These are phyloP conservation scores for Cladosporium sp. DNA, from an alignment of 2,329 filamentous ascomycete genomes.

Conservation along the genomic window DNA sequence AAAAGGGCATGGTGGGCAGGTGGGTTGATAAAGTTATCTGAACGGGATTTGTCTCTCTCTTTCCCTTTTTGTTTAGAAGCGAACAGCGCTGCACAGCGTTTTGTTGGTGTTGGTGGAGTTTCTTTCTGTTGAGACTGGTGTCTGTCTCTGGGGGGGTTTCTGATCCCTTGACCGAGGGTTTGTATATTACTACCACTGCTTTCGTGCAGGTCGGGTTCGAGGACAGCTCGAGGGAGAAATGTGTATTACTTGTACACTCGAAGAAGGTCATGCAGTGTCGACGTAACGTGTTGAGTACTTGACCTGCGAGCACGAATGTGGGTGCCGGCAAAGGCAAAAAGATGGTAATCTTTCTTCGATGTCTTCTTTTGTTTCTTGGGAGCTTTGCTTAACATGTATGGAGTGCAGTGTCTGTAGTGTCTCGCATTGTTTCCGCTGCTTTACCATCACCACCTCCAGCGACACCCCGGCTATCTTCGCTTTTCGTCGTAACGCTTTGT, in stretches of 20 bases:
- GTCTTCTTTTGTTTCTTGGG: too few species aligned
- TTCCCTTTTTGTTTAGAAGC: background rate
- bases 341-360: too few species aligned
- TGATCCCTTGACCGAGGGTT: background rate
- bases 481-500: too few species aligned
- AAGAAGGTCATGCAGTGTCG: too few species aligned
- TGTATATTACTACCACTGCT: background rate
- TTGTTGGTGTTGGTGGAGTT: background rate
- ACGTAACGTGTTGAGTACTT: too few species aligned
- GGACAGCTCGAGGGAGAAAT: background rate
- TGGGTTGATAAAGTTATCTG: slow-evolving; percentile 33
- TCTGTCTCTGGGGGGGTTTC: background rate
- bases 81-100: background rate
- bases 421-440: too few species aligned
- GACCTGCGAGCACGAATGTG: too few species aligned
- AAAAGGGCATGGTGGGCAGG: slow-evolving; percentile 48
- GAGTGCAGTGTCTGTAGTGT: too few species aligned
- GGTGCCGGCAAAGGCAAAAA: too few species aligned
- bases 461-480: too few species aligned
- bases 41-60: background rate
- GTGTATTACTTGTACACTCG: background rate
- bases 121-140: background rate
- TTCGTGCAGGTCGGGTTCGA: background rate
- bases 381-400: too few species aligned
- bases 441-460: too few species aligned